Base-by-base conservation (phyloP, 1,284 basidiomycete genomes). In the Omphalotus olearius region DNA sequence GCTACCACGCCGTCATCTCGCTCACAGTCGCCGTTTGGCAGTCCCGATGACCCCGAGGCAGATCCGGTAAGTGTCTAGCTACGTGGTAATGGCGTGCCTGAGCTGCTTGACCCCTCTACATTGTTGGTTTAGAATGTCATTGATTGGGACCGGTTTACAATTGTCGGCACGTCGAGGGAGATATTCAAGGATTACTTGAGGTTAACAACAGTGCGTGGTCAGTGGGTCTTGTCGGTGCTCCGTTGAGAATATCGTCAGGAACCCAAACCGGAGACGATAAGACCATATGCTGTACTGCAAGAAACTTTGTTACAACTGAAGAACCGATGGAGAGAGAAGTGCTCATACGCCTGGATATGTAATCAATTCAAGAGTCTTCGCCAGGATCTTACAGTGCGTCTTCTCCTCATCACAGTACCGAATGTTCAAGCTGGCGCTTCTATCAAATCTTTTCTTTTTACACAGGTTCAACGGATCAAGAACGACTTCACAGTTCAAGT, bases 341-440 rank as follows among this genome's bases (percentile, higher is more conserved):
- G 76, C 51, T 86, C 91, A 56, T 98, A 99, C 66, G 77, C 82
- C 50, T 99, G 93, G 84, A 93, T 98, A 64, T 93, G 96, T 65
- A 97, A 93, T 64, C 97, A 99, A 71, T 93, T 99, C 74, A 99
- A 99, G 77, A 93, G 91, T 64, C 75, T 99, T 60, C 85, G 97
- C 45, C 97, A 99, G 69, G 97, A 99, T 73, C 76, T 99, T 56
- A 98, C 94, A 56, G 96, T 96, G 68, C 70, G 89, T 79, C 38
- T 18, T 45, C 41, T 45, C 41, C 37, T 36, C 57, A 14, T 43
- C 28, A 13, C 9, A 55, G 46, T 53, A 23, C 51, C 39, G 43
- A 35, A 37, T 37, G 50, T 51, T 53, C 45, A 51, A 53, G 46
- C 51, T 59, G 35, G 37, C 35, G 35, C 25, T 53, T 53, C 59